These are phyloP conservation scores for Wickerhamiella kazuoi DNA, from an alignment of 805 yeast species.

Conservation along the genomic window DNA sequence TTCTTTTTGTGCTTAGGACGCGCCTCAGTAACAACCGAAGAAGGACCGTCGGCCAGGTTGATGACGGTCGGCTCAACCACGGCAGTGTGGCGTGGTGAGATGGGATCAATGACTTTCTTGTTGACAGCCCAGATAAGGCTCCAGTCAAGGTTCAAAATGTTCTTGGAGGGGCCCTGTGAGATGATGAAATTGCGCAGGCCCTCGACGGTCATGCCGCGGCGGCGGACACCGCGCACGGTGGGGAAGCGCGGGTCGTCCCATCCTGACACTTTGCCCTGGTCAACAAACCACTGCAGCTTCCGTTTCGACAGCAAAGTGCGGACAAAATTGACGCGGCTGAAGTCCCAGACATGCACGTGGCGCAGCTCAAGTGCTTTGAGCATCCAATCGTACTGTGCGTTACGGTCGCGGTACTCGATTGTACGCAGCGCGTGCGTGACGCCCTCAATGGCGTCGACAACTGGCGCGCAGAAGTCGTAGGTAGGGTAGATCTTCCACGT, in stretches of 20 bases:
- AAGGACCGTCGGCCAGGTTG: slow-evolving; percentile 48
- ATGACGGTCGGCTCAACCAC: slow-evolving; percentile 51
- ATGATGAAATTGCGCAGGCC: slow-evolving; percentile 87
- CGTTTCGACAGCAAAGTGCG: slow-evolving; percentile 92
- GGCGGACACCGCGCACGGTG: slow-evolving; percentile 95
- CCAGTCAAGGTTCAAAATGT: slow-evolving; percentile 96
- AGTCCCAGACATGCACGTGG: slow-evolving; percentile 95
- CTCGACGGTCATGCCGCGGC: slow-evolving; percentile 99
- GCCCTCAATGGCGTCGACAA: slow-evolving; percentile 90
- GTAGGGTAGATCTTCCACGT: slow-evolving; percentile 95
- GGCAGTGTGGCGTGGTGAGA: slow-evolving; percentile 91
- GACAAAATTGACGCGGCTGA: slow-evolving; percentile 90
- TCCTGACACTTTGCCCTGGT: slow-evolving; percentile 65
- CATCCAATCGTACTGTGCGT: slow-evolving; percentile 97
- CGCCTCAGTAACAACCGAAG: slow-evolving; percentile 41
- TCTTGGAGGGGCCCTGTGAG: slow-evolving; percentile 95
- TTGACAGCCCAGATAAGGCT: slow-evolving; percentile 92
- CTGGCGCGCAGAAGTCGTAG: slow-evolving; percentile 96
- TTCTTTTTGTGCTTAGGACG: slow-evolving; percentile 93
- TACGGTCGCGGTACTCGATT: slow-evolving; percentile 96
- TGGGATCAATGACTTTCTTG: slow-evolving; percentile 92
- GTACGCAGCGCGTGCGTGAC: slow-evolving; percentile 97
- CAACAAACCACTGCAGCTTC: slow-evolving; percentile 98
- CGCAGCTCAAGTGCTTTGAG: slow-evolving; percentile 62
- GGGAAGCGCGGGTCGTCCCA: slow-evolving; percentile 99